phyloP scores from a whole-genome alignment of 2,329 filamentous ascomycete species.

The Mollisiaceae sp. region DNA sequence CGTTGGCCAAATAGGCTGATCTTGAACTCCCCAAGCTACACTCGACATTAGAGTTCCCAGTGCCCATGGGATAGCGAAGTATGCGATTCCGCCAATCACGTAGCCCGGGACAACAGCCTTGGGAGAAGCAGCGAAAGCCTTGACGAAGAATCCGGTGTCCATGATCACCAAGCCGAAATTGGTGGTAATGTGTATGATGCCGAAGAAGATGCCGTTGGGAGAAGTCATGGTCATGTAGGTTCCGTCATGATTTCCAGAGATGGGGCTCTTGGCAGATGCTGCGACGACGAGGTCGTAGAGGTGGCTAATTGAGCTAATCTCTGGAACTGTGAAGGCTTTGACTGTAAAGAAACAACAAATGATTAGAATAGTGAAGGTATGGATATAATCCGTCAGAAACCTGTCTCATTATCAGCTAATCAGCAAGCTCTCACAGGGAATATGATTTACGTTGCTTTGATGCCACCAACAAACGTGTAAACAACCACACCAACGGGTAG shows the following conservation, averaged over 20 bases:
- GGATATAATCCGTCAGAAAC: constrained; percentile 56
- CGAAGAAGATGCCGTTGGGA: constrained; percentile 55
- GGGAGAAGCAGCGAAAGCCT: constrained; percentile 44
- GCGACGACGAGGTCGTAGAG: constrained; percentile 57
- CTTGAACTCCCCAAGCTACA: constrained; percentile 15
- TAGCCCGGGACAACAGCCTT: constrained; percentile 45
- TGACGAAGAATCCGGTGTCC: constrained; percentile 43
- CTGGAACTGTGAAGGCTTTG: constrained; percentile 51
- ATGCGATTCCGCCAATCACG: constrained; percentile 56
- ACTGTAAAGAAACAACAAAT: constrained; percentile 55
- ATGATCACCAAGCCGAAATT: constrained; percentile 59
- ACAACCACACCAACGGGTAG: constrained; percentile 25
- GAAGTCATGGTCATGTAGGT: constrained; percentile 62
- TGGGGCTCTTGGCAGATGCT: constrained; percentile 50
- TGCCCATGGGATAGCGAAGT: constrained; percentile 59
- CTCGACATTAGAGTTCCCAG: constrained; percentile 50
- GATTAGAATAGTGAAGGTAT: constrained; percentile 59
- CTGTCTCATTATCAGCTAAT: neutral
- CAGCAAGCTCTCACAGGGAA: neutral
- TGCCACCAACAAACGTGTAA: constrained; percentile 16
- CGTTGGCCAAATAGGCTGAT: constrained; percentile 46
- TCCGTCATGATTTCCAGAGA: constrained; percentile 57
- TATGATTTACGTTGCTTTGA: constrained; percentile 14
- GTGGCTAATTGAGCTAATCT: constrained; percentile 53
- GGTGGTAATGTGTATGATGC: constrained; percentile 53